Evolutionary conservation across 495 filamentous ascomycete species (phyloP).

Genomic region (Penicillium bialowiezense): DNA sequence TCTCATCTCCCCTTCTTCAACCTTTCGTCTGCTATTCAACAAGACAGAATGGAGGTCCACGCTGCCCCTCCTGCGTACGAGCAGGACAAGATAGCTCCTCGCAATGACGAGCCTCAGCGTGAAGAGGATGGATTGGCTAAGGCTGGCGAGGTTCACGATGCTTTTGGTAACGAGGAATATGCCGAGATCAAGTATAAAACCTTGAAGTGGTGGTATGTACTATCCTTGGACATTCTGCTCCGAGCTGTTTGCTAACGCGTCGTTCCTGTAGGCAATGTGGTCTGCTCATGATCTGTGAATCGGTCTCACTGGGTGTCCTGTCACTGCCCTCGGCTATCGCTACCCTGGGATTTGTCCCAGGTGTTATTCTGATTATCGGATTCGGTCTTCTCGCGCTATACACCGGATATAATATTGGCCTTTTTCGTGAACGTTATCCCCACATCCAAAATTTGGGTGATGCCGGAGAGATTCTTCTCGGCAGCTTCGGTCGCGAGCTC

Average conservation of each 20-base stretch:
- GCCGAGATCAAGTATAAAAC: slow-evolving; percentile 48
- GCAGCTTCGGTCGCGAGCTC: slow-evolving; percentile 57
- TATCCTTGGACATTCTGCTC: too few species aligned
- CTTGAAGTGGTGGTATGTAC: slow-evolving; percentile 45
- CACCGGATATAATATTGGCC: slow-evolving; percentile 72
- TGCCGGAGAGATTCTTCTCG: slow-evolving; percentile 46
- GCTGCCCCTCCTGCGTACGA: slow-evolving; percentile 17
- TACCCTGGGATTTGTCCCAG: slow-evolving; percentile 58
- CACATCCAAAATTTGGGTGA: slow-evolving; percentile 68
- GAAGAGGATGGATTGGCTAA: slow-evolving; percentile 38
- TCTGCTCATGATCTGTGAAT: slow-evolving; percentile 65
- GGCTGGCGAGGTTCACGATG: slow-evolving; percentile 30
- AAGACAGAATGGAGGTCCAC: slow-evolving; percentile 23
- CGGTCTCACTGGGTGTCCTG: slow-evolving; percentile 67
- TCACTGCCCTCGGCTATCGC: slow-evolving; percentile 62
- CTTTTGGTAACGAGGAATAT: slow-evolving; percentile 43
- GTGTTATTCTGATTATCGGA: slow-evolving; percentile 60
- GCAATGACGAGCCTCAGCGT: slow-evolving; percentile 10
- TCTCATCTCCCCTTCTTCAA: not conserved
- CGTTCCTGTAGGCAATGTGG: slow-evolving; percentile 30
- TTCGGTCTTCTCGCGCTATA: slow-evolving; percentile 71
- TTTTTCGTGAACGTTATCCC: slow-evolving; percentile 66
- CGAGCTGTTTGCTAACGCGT: slow-evolving; percentile 3
- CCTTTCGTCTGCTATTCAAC: slow-evolving; percentile 1
- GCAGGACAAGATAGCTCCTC: slow-evolving; percentile 22